These are phyloP conservation scores for Phytopythium helicoides DNA, from an alignment of 352 stramenopile species.

Conservation along the genomic window DNA sequence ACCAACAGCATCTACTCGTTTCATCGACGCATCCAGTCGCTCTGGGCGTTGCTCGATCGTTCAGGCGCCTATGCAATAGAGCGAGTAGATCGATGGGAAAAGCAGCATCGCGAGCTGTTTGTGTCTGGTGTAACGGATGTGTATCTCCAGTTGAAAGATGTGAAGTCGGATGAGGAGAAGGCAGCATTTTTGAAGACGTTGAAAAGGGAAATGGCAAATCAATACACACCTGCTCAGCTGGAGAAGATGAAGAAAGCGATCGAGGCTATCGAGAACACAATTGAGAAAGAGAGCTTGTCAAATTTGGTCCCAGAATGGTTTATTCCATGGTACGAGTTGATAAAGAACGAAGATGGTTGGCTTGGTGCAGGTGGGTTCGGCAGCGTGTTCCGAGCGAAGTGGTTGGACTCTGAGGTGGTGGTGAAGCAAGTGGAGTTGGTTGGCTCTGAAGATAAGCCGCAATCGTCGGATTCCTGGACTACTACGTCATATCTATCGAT, in stretches of 20 bases:
- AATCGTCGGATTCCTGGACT: constrained; percentile 2
- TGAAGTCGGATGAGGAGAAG: background rate
- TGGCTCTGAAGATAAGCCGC: background rate
- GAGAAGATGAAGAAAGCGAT: background rate
- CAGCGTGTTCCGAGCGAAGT: background rate
- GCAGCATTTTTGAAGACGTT: background rate
- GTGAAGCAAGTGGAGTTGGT: constrained; percentile 15
- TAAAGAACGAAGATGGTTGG: background rate
- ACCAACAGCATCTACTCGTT: background rate
- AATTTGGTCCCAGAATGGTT: background rate
- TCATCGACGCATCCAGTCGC: background rate
- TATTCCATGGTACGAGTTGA: constrained; percentile 6
- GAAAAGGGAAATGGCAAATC: background rate
- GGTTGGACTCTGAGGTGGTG: constrained; percentile 12
- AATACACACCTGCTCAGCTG: background rate
- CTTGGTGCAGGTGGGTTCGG: background rate
- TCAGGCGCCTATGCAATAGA: background rate
- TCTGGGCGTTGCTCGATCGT: background rate
- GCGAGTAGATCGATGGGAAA: background rate
- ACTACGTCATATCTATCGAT: too few relatives aligned
- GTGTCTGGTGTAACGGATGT: background rate
- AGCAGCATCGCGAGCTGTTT: background rate
- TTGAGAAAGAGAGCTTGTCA: background rate
- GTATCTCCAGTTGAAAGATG: background rate
- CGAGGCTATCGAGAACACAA: background rate